A percentile compares a stretch with the other conserved stretches of the same genome.
These are phyloP conservation scores for Suillus tomentosus DNA, from an alignment of 768 basidiomycete genomes.

Conservation along the genomic window DNA sequence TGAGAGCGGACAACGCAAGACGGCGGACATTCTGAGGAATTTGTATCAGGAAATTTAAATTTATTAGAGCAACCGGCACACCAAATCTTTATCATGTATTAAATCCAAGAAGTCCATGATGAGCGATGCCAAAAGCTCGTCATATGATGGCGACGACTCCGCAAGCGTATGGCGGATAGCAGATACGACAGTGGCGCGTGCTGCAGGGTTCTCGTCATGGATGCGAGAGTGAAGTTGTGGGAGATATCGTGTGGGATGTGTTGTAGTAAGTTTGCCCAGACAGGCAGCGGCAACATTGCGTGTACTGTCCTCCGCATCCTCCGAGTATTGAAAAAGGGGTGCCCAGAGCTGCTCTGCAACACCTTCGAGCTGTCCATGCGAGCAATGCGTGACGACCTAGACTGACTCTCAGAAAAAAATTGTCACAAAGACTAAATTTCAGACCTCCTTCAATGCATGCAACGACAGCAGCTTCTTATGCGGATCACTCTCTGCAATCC, in stretches of 20 bases:
- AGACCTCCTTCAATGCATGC: slow-evolving; percentile 90
- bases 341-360: slow-evolving; percentile 91
- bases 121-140: slow-evolving; percentile 85
- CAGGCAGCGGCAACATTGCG: slow-evolving; percentile 96
- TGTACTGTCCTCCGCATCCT: slow-evolving; percentile 87
- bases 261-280: slow-evolving; percentile 91
- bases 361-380: slow-evolving; percentile 78
- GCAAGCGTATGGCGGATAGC: slow-evolving; percentile 92
- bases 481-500: slow-evolving; percentile 70
- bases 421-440: slow-evolving; percentile 14
- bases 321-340: slow-evolving; percentile 90
- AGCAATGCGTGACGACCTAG: slow-evolving; percentile 90
- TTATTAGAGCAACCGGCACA: slow-evolving; percentile 37
- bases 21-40: slow-evolving; percentile 78
- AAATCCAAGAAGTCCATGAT: slow-evolving; percentile 90
- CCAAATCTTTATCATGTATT: slow-evolving; percentile 87
- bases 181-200: slow-evolving; percentile 87
- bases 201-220: slow-evolving; percentile 63
- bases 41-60: slow-evolving; percentile 1
- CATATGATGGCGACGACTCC: slow-evolving; percentile 81
- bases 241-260: slow-evolving; percentile 87
- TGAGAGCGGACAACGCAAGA: slow-evolving; percentile 85
- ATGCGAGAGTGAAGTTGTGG: slow-evolving; percentile 89
- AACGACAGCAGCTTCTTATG: slow-evolving; percentile 84
- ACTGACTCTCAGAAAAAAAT: slow-evolving; percentile 2